Conservation (phyloP, 2,329 filamentous ascomycete species). For the Orbilia ellipsospora region DNA sequence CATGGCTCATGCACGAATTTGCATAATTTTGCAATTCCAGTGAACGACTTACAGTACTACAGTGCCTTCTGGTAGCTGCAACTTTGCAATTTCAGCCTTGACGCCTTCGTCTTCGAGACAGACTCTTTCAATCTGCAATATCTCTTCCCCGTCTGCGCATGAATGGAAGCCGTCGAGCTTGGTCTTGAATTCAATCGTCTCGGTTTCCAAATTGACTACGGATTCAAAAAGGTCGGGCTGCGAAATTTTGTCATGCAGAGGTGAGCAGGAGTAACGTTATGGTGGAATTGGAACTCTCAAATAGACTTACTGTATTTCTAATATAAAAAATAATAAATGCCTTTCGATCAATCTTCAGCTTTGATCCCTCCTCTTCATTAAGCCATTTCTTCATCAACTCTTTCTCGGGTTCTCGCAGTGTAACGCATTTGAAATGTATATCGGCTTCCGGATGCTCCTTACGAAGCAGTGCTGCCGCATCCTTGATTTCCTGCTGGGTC, state of each 20-base stretch:
- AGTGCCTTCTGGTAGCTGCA: slow-evolving; percentile 71
- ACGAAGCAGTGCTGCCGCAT: slow-evolving; percentile 66
- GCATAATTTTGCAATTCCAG: neutral
- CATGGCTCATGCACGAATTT: neutral
- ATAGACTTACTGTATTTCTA: slow-evolving; percentile 68
- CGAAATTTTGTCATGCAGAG: neutral
- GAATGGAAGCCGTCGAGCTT: slow-evolving; percentile 71
- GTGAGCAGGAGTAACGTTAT: neutral
- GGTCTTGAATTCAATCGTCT: slow-evolving; percentile 69
- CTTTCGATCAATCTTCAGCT: slow-evolving; percentile 65
- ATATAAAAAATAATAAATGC: slow-evolving; percentile 71
- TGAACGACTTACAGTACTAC: slow-evolving; percentile 64
- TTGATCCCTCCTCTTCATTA: slow-evolving; percentile 64
- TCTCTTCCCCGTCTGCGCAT: slow-evolving; percentile 71
- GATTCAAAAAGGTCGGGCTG: slow-evolving; percentile 51
- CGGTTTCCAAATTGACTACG: slow-evolving; percentile 66
- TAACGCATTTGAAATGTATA: slow-evolving; percentile 73
- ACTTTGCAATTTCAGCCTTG: slow-evolving; percentile 71
- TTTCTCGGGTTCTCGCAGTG: slow-evolving; percentile 71
- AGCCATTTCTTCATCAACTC: slow-evolving; percentile 67
- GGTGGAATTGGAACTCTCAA: too few relatives aligned
- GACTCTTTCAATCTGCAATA: slow-evolving; percentile 69
- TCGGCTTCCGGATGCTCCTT: slow-evolving; percentile 69
- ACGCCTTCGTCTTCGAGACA: slow-evolving; percentile 70
- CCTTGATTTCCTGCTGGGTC: slow-evolving; percentile 69